Conservation (phyloP, 768 basidiomycete genomes). For the Pleurotus tuoliensis region DNA sequence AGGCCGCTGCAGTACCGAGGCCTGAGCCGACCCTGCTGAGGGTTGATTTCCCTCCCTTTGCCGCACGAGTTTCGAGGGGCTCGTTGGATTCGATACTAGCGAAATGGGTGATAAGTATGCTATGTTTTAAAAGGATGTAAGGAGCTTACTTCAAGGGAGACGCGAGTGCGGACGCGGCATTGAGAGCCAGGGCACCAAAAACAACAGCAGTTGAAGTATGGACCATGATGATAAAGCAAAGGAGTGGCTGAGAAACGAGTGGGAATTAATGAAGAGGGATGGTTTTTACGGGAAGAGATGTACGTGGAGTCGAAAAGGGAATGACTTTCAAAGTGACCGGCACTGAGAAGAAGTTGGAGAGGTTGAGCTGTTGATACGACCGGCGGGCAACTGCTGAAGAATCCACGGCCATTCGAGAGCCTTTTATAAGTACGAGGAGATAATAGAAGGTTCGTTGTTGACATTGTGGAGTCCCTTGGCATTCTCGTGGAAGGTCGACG, state of each 20-base stretch:
- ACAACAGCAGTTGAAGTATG: constrained; percentile 27
- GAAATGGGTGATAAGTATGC: too few species aligned
- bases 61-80: too few species aligned
- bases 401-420: neutral
- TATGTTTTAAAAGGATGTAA: neutral
- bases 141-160: constrained; percentile 22
- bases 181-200: constrained; percentile 26
- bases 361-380: constrained; percentile 6
- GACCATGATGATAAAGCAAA: constrained; percentile 19
- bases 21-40: too few species aligned
- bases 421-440: too few species aligned
- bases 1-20: too few species aligned
- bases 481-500: too few species aligned
- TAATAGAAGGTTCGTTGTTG: too few species aligned
- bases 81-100: too few species aligned
- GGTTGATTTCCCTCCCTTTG: too few species aligned
- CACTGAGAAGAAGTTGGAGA: constrained; percentile 1
- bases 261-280: neutral
- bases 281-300: too few species aligned
- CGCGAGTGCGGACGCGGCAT: constrained; percentile 24
- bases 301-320: constrained; percentile 7
- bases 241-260: constrained; percentile 9
- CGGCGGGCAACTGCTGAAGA: constrained; percentile 7
- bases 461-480: too few species aligned
- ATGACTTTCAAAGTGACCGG: constrained; percentile 2